A percentile compares a stretch with the other conserved stretches of the same genome.
Evolutionary conservation across 2,329 filamentous ascomycete species (phyloP).

Genomic region (Cladophialophora bantiana): DNA sequence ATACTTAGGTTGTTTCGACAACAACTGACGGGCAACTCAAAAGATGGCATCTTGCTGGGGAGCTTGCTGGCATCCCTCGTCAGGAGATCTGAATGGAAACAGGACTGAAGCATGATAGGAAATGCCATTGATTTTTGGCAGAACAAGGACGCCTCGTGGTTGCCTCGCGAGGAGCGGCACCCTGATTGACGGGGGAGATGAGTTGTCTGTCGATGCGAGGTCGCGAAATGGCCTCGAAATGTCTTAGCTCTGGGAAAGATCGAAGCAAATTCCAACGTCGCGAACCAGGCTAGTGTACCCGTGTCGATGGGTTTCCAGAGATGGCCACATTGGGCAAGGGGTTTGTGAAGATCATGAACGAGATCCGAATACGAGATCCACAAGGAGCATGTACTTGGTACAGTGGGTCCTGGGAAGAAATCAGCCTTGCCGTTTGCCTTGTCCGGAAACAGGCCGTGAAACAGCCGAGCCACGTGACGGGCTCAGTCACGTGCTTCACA

Average conservation of each 20-base stretch:
- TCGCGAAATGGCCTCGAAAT: slow-evolving; percentile 18
- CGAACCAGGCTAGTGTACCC: neutral
- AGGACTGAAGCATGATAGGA: neutral
- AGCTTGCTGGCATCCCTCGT: neutral
- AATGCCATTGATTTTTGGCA: neutral
- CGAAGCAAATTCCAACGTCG: slow-evolving; percentile 2
- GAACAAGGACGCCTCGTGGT: slow-evolving; percentile 17
- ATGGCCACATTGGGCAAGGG: neutral
- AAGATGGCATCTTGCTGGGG: too few species aligned
- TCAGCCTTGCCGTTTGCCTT: slow-evolving; percentile 31
- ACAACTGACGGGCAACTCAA: too few species aligned
- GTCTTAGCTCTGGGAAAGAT: slow-evolving; percentile 11
- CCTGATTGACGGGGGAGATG: slow-evolving; percentile 3
- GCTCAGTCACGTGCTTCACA: neutral
- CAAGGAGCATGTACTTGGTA: neutral
- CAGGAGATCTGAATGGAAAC: neutral
- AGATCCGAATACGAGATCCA: slow-evolving; percentile 30
- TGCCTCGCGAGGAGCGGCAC: slow-evolving; percentile 16
- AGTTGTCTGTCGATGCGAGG: neutral
- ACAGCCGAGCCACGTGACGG: neutral
- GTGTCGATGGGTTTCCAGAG: neutral
- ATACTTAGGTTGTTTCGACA: too few species aligned
- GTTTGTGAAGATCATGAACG: neutral
- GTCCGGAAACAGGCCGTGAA: neutral
- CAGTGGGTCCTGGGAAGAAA: slow-evolving; percentile 5